These are phyloP conservation scores for Zymoseptoria ardabiliae DNA, from an alignment of 2,329 filamentous ascomycete genomes.

Conservation along the genomic window DNA sequence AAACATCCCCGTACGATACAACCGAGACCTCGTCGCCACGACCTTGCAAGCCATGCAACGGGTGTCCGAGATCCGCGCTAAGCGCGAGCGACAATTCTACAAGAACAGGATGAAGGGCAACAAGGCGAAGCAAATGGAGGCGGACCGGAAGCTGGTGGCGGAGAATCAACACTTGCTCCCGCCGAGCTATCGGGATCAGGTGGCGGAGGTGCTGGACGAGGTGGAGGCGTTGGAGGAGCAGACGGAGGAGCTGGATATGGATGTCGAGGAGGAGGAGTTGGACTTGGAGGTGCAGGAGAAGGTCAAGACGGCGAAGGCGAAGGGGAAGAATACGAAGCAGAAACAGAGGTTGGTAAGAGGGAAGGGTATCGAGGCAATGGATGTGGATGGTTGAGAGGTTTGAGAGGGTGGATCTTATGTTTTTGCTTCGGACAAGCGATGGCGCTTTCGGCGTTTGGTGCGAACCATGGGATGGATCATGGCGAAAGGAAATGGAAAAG, in stretches of 20 bases:
- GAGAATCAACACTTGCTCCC: slow-evolving; percentile 90
- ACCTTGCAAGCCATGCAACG: slow-evolving; percentile 90
- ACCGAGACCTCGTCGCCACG: slow-evolving; percentile 79
- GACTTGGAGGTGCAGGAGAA: slow-evolving; percentile 38
- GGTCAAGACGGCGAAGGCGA: slow-evolving; percentile 18
- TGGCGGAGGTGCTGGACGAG: slow-evolving; percentile 48
- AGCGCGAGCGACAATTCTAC: slow-evolving; percentile 87
- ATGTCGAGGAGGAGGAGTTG: slow-evolving; percentile 28
- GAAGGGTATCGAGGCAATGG: slow-evolving; percentile 37
- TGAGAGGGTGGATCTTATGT: not conserved
- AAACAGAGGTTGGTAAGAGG: slow-evolving; percentile 42
- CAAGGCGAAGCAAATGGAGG: slow-evolving; percentile 69
- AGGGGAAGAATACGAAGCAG: slow-evolving; percentile 35
- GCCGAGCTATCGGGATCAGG: slow-evolving; percentile 38
- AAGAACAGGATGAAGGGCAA: slow-evolving; percentile 89
- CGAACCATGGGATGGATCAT: not conserved
- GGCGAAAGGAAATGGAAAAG: not conserved
- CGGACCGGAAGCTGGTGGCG: slow-evolving; percentile 79
- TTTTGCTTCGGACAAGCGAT: slow-evolving; percentile 1
- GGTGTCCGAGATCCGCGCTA: slow-evolving; percentile 73
- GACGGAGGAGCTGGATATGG: slow-evolving; percentile 47
- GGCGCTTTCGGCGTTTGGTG: slow-evolving; percentile 1
- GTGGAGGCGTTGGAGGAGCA: slow-evolving; percentile 54
- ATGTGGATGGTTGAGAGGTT: slow-evolving; percentile 29
- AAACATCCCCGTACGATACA: slow-evolving; percentile 92